phyloP scores from a whole-genome alignment of 2,329 filamentous ascomycete species.

The Rutstroemia sp. region DNA sequence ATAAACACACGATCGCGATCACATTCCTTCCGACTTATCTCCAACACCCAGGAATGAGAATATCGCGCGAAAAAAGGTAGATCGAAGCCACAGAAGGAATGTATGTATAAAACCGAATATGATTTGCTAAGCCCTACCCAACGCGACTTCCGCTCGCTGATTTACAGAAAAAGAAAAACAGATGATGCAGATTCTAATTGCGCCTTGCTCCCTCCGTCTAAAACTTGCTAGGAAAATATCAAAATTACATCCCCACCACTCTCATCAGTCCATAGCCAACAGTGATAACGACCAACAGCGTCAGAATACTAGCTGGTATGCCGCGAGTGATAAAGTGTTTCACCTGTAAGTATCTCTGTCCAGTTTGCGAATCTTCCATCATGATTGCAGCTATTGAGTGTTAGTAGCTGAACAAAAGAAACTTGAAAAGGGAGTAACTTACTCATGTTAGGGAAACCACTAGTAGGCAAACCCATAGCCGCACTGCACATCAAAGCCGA shows the following conservation, averaged over 20 bases:
- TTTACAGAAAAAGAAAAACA: no score
- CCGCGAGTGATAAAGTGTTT: constrained; percentile 94
- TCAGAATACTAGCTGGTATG: constrained; percentile 76
- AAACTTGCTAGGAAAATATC: no score
- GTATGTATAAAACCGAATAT: no score
- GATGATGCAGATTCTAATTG: no score
- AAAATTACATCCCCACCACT: constrained; percentile 20
- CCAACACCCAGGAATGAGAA: no score
- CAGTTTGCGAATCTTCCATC: constrained; percentile 92
- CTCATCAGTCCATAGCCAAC: constrained; percentile 89
- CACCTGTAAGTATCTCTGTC: constrained; percentile 84
- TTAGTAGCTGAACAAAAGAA: constrained; percentile 12
- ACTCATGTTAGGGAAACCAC: constrained; percentile 99
- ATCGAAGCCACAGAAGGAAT: no score
- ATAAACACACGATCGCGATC: no score
- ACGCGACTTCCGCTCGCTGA: no score
- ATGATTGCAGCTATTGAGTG: constrained; percentile 74
- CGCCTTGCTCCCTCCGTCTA: neutral
- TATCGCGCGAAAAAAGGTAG: no score
- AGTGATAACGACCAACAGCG: constrained; percentile 75
- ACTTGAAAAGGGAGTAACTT: constrained; percentile 39
- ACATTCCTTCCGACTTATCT: no score
- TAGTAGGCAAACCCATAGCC: constrained; percentile 95
- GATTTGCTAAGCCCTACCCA: no score
- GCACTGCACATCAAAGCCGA: constrained; percentile 93